Conservation (phyloP, 306 rosid species). For the Prunus armeniaca region DNA sequence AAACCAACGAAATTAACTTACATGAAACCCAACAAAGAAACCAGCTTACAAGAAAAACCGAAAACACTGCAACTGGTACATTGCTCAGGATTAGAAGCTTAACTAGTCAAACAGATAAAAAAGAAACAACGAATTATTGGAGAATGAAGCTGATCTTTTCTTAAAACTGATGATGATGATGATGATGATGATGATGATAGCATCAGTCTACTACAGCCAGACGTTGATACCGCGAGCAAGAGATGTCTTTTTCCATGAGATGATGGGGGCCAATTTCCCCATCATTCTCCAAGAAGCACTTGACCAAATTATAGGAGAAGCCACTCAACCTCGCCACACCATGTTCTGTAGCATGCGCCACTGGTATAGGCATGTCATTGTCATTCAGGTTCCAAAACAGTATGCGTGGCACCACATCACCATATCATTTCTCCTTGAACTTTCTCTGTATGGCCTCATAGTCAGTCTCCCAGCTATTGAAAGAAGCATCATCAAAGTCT, state of each 20-base stretch:
- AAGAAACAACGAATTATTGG: no score
- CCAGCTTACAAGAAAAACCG: no score
- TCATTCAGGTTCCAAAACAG: slow-evolving; percentile 25
- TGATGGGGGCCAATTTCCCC: neutral
- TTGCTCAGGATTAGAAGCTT: no score
- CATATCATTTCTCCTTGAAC: slow-evolving; percentile 47
- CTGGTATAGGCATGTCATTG: neutral
- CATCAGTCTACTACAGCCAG: neutral
- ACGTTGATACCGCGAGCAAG: neutral
- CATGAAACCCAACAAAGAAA: no score
- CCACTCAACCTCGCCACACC: neutral
- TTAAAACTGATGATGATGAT: no score
- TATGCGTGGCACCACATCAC: slow-evolving; percentile 46
- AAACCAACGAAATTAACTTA: no score
- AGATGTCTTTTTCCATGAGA: neutral
- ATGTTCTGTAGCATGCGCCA: neutral
- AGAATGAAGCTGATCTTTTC: no score
- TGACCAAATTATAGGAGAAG: neutral
- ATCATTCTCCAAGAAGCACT: neutral
- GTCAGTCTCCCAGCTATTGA: slow-evolving; percentile 49
- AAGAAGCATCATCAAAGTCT: slow-evolving; percentile 57
- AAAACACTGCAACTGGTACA: no score
- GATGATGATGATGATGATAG: neutral
- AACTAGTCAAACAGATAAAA: no score
- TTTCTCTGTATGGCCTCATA: slow-evolving; percentile 51